Conservation (phyloP, 306 rosid species). For the Fragaria vesca region DNA sequence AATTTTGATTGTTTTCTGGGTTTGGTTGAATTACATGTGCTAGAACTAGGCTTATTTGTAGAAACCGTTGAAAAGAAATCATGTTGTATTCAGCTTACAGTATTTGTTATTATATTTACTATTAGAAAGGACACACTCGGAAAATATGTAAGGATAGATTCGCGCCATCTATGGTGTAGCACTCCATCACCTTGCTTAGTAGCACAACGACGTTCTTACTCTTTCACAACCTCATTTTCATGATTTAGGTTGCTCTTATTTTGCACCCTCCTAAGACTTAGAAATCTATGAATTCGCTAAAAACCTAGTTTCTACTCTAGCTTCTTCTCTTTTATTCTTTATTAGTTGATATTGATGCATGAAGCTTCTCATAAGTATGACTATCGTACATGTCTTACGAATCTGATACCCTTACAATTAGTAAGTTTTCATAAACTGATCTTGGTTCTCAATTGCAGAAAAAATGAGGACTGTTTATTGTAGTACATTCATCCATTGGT, state of each 20-base stretch:
- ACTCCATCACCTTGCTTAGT: too few relatives aligned
- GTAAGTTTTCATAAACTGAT: background rate
- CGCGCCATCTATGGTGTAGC: too few relatives aligned
- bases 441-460: background rate
- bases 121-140: too few relatives aligned
- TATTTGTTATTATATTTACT: background rate
- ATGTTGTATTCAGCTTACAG: constrained; percentile 1
- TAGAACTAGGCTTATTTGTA: background rate
- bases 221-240: background rate
- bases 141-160: too few relatives aligned
- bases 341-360: too few relatives aligned
- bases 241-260: background rate
- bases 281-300: background rate
- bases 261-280: background rate
- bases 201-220: background rate
- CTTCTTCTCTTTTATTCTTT: too few relatives aligned
- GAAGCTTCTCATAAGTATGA: background rate
- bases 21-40: background rate
- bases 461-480: background rate
- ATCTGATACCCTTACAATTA: too few relatives aligned
- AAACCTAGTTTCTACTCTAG: too few relatives aligned
- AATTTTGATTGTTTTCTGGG: background rate
- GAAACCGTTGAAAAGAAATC: background rate
- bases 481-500: background rate
- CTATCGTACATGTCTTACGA: too few relatives aligned